A percentile compares a stretch with the other conserved stretches of the same genome.
Conservation (phyloP, 768 basidiomycete species). For the button mushroom (Agaricus bisporus) region DNA sequence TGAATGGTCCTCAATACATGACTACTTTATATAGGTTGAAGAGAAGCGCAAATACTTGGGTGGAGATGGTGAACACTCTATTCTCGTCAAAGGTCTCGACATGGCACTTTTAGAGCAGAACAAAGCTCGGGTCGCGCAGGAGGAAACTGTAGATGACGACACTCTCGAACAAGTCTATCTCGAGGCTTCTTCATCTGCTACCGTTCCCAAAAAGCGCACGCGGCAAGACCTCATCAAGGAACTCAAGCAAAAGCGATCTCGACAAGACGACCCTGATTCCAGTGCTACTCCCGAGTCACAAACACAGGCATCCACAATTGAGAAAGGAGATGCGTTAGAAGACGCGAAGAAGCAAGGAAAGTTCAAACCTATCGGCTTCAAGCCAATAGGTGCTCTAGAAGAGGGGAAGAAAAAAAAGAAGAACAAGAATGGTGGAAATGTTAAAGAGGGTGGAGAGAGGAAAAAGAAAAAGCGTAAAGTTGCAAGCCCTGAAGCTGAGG, state of each 20-base stretch:
- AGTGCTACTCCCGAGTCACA: conserved; percentile 2
- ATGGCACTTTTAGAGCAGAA: conserved; percentile 80
- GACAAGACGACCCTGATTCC: conserved; percentile 20
- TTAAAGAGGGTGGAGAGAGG: conserved; percentile 17
- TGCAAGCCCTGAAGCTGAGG: background rate
- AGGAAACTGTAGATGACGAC: conserved; percentile 69
- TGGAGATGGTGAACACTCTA: conserved; percentile 78
- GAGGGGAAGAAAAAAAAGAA: conserved; percentile 50
- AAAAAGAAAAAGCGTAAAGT: conserved; percentile 16
- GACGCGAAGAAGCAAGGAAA: conserved; percentile 44
- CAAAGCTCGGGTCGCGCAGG: conserved; percentile 51
- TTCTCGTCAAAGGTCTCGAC: conserved; percentile 89
- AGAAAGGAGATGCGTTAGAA: conserved; percentile 29
- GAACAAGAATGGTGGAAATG: conserved; percentile 35
- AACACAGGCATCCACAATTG: conserved; percentile 16
- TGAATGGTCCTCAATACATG: conserved; percentile 1
- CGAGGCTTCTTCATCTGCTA: conserved; percentile 28
- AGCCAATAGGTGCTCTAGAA: conserved; percentile 42
- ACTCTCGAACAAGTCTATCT: conserved; percentile 71
- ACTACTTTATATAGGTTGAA: conserved; percentile 47
- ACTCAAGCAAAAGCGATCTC: conserved; percentile 59
- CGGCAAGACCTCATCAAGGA: conserved; percentile 72
- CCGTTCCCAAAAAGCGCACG: conserved; percentile 55
- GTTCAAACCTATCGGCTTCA: conserved; percentile 62
- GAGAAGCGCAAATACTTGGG: conserved; percentile 74